Base-by-base conservation (phyloP, 1,284 basidiomycete genomes). In the Violaceomyces palustris region DNA sequence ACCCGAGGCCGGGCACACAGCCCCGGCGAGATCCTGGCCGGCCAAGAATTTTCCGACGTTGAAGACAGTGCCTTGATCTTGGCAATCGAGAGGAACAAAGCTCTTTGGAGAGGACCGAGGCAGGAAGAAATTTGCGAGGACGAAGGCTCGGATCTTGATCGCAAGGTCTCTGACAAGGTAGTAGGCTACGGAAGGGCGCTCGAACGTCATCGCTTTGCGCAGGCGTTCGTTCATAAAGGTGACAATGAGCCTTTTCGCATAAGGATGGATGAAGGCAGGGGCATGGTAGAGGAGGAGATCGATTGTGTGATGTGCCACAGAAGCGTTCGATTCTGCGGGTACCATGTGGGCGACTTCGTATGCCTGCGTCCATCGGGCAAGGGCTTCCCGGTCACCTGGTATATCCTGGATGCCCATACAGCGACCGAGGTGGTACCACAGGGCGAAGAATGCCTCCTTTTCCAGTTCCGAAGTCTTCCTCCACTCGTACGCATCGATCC, bases 1-100 rank as follows among this genome's bases (percentile, higher is more conserved):
- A 9, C 60, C 60, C 3, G 50, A 50, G 6, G 50, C 54, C 15
- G 59, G 59, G 19, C 59, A 61, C 3, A 61, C n/a, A n/a, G n/a
- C 7, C 12, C 39, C 30, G 14, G 35, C 18, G 27, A 14, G 21
- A n/a, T 42, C 14, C 27, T 11, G 11, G 12, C 38, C 28, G n/a
- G 39, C 28, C 12, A 59, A 44, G 15, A 56, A 27, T 18, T 31
- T 28, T 27, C 56, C 45, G 28, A 52, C 25, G 26, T 38, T 37
- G 18, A 61, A 56, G 10, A 46, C 53, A n/a, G 39, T 23, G 14
- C 33, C 46, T 7, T 30, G n/a, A 9, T 45, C 48, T 7, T 47
- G 47, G 3, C 36, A 21, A 9, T 28, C 51, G 28, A 59, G 34
- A 3, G 59, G 47, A 3, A 52, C 30, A 22, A 39, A 43, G 41